Evolutionary conservation across 2,329 filamentous ascomycete species (phyloP), one percentile per base, ranked within the genome.

Genomic region (Xylariales sp.): DNA sequence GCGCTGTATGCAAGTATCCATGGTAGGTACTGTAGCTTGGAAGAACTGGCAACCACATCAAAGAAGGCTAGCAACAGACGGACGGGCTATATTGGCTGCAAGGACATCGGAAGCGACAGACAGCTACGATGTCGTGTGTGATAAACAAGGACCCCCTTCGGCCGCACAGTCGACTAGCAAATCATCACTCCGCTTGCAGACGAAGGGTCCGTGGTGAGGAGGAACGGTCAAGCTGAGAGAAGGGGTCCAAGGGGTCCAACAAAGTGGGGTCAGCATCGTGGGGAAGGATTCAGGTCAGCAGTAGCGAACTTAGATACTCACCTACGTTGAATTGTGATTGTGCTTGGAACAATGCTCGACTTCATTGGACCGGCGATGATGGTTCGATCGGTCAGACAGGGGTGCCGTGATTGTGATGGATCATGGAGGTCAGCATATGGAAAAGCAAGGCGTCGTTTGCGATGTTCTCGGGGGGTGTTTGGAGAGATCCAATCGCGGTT

Each of bases 311-410:
- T 10, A 18, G 19, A 10, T 12, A 33, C 31, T 8, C 24, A 8
- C n/a, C n/a, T 8, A n/a, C 24, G 24, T n/a, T n/a, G n/a, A 20
- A 20, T 27, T 39, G 36, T 39, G 36, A 39, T 39, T 14, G 36
- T 20, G 20, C 16, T 16, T 19, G 36, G 31, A 27, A 16, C 27
- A 14, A 39, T 19, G 21, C 22, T 10, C 10, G 21, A 38, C 27
- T 39, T 16, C 20, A 29, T 31, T 15, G 24, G 9, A 20, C 36
- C n/a, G 25, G 15, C 9, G 16, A 15, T n/a, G 12, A 21, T 18
- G 36, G 20, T 31, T 27, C 31, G 36, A 39, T 39, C 36, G 36
- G 16, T 18, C 36, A 39, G 19, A 18, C 24, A 20, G 25, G 36
- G 36, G n/a, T 16, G 16, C 16, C 32, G 24, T 39, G 25, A 16